Evolutionary conservation across 768 basidiomycete genomes (phyloP).

Genomic region (Melanogaster broomeanus): DNA sequence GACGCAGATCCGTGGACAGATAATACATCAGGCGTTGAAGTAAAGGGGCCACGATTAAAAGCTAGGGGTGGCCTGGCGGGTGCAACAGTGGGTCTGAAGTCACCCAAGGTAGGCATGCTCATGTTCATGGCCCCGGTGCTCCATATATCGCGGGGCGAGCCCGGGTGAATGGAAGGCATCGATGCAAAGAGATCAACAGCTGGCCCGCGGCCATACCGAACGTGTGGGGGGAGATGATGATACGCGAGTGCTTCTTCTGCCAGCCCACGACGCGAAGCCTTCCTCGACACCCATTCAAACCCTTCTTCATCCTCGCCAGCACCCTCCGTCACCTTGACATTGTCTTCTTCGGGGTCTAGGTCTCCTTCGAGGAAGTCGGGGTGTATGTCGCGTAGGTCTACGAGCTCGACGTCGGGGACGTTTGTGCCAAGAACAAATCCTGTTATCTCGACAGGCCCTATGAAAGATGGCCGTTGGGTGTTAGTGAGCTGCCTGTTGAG

Average conservation of each 20-base stretch:
- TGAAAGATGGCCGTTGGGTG: constrained; percentile 84
- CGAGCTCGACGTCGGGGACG: constrained; percentile 84
- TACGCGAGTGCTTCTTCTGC: constrained; percentile 55
- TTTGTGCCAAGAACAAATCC: constrained; percentile 85
- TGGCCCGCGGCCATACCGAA: constrained; percentile 63
- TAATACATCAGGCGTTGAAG: constrained; percentile 24
- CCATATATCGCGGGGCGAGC: constrained; percentile 48
- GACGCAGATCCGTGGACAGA: constrained; percentile 14
- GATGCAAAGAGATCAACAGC: constrained; percentile 60
- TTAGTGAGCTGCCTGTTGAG: constrained; percentile 79
- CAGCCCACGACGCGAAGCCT: constrained; percentile 56
- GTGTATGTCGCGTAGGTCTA: constrained; percentile 92
- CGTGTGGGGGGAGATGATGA: constrained; percentile 72
- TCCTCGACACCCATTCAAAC: constrained; percentile 80
- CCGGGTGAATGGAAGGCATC: constrained; percentile 45
- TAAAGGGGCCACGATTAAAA: constrained; percentile 37
- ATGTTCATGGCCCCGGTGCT: constrained; percentile 27
- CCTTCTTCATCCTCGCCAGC: constrained; percentile 70
- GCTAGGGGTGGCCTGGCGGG: constrained; percentile 21
- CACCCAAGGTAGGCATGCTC: constrained; percentile 41
- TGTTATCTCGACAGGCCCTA: constrained; percentile 87
- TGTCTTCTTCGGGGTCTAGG: constrained; percentile 32
- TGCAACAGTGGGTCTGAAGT: constrained; percentile 35
- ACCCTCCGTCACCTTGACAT: constrained; percentile 50
- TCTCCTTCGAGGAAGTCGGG: constrained; percentile 88